Evolutionary conservation across 2,329 filamentous ascomycete genomes (phyloP).

Genomic region (Paracoccidioides brasiliensis): DNA sequence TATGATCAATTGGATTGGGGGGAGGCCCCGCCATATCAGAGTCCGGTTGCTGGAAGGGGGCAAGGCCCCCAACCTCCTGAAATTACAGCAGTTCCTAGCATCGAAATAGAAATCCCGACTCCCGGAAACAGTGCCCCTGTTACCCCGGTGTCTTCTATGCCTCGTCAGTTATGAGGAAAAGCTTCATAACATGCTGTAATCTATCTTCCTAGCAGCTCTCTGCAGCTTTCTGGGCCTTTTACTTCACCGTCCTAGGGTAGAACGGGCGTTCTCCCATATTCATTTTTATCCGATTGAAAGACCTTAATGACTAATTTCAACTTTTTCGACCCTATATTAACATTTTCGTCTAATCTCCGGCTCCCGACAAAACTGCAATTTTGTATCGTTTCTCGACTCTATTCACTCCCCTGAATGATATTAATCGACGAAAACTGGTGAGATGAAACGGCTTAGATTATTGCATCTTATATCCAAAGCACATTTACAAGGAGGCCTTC

Average conservation of each 20-base stretch:
- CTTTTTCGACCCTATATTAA: too few relatives aligned
- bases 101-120: constrained; percentile 15
- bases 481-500: too few relatives aligned
- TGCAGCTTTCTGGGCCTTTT: too few relatives aligned
- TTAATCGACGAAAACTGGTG: too few relatives aligned
- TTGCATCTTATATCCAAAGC: too few relatives aligned
- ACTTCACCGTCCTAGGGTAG: too few relatives aligned
- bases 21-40: constrained; percentile 30
- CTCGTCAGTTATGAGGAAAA: not conserved
- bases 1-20: constrained; percentile 33
- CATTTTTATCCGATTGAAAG: not conserved
- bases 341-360: too few relatives aligned
- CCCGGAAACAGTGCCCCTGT: constrained; percentile 11
- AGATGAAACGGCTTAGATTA: too few relatives aligned
- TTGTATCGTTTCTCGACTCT: too few relatives aligned
- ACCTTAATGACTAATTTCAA: not conserved
- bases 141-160: constrained; percentile 11
- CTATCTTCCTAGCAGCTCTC: too few relatives aligned
- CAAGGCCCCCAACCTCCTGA: constrained; percentile 9
- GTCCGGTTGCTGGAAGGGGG: constrained; percentile 13
- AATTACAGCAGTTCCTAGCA: constrained; percentile 13
- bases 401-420: too few relatives aligned
- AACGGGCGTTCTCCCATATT: not conserved
- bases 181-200: not conserved
- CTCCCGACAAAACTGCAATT: too few relatives aligned